phyloP scores from a whole-genome alignment of 352 stramenopile species.

The Phytophthora quininea region DNA sequence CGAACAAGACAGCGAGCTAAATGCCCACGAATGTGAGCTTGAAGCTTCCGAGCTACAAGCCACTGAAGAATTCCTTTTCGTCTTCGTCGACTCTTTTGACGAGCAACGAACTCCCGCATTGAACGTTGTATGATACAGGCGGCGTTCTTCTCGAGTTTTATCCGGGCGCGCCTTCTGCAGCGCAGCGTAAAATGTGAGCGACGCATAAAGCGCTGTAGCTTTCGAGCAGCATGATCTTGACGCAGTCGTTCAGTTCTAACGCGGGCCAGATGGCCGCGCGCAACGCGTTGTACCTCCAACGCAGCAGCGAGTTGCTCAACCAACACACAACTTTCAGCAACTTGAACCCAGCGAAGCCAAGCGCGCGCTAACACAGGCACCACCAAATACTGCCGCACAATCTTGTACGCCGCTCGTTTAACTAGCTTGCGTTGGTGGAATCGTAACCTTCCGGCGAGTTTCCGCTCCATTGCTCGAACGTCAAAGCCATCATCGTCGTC shows the following conservation, averaged over 20 bases:
- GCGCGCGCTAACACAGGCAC: conserved; percentile 31
- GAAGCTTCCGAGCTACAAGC: conserved; percentile 47
- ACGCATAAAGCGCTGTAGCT: conserved; percentile 43
- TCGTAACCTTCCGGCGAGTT: conserved; percentile 41
- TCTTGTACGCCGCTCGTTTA: conserved; percentile 37
- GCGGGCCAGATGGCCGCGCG: conserved; percentile 29
- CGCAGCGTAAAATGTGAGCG: conserved; percentile 24
- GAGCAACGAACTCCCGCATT: conserved; percentile 36
- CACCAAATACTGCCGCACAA: conserved; percentile 49
- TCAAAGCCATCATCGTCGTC: conserved; percentile 41
- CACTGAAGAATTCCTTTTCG: conserved; percentile 40
- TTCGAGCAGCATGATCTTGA: conserved; percentile 32
- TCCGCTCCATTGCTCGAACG: conserved; percentile 58
- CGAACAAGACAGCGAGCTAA: conserved; percentile 23
- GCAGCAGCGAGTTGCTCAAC: conserved; percentile 39
- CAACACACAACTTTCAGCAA: conserved; percentile 3
- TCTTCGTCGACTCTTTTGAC: conserved; percentile 16
- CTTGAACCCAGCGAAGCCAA: conserved; percentile 45
- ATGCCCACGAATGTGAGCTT: conserved; percentile 47
- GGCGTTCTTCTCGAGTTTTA: conserved; percentile 21
- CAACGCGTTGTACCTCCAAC: conserved; percentile 49
- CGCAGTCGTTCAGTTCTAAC: conserved; percentile 13
- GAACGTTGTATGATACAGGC: conserved; percentile 43
- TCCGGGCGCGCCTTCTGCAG: conserved; percentile 16
- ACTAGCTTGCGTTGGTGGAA: conserved; percentile 41